These are phyloP conservation scores for Rhodotorula glutinis DNA, from an alignment of 1,284 basidiomycete species.

Conservation along the genomic window DNA sequence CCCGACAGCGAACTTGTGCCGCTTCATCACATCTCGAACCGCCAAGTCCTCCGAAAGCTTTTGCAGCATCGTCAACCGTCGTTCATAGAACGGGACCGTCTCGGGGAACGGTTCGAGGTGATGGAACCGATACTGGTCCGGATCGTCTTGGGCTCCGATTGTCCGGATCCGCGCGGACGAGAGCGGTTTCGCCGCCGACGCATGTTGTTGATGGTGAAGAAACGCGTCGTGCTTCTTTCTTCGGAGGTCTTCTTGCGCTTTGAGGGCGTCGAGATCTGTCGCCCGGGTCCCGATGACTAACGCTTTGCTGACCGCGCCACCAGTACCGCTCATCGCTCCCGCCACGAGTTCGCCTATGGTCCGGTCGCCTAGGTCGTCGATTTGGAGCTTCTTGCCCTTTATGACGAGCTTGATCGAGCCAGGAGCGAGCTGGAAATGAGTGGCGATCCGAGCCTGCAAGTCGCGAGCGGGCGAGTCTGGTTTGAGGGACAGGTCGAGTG, in stretches of 20 bases:
- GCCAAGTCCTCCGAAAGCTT: constrained; percentile 35
- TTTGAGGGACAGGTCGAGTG: constrained; percentile 9
- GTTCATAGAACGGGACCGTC: constrained; percentile 26
- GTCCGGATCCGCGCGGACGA: constrained; percentile 20
- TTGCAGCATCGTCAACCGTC: constrained; percentile 32
- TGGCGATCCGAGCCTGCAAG: constrained; percentile 12
- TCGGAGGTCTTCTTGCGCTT: constrained; percentile 18
- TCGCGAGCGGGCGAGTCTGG: constrained; percentile 4
- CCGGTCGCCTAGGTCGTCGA: background rate
- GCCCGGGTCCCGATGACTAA: constrained; percentile 34
- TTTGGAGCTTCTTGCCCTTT: constrained; percentile 27
- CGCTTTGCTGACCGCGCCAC: constrained; percentile 21
- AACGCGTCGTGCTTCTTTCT: constrained; percentile 25
- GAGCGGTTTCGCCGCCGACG: background rate
- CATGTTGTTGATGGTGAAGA: constrained; percentile 12
- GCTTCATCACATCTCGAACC: constrained; percentile 32
- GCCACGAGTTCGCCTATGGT: background rate
- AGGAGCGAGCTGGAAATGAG: constrained; percentile 25
- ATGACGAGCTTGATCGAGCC: constrained; percentile 32
- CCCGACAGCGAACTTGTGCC: constrained; percentile 30
- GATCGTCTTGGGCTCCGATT: constrained; percentile 12
- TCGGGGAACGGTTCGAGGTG: constrained; percentile 33
- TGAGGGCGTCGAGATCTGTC: constrained; percentile 19
- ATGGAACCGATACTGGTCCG: constrained; percentile 26
- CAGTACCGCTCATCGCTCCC: background rate